Base-by-base conservation (phyloP, 2,329 filamentous ascomycete species). In the Xylariaceae sp. region DNA sequence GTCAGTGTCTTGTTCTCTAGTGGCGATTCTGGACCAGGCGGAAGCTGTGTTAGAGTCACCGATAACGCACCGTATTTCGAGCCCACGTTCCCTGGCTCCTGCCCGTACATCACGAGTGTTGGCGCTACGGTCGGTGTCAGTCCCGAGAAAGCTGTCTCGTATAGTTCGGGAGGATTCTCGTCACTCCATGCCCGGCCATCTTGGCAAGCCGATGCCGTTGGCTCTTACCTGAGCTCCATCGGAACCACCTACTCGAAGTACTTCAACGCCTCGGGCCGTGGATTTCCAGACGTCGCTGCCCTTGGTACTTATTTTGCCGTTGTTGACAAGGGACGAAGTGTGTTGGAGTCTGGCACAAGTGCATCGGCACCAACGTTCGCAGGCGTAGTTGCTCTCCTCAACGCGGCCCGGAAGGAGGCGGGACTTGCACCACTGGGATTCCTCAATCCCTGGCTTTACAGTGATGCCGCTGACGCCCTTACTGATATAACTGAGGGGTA, bases 1-100 rank as follows among this genome's bases (percentile, higher is more conserved):
- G 77, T 84, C 5, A 79, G 80, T 2, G 73, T 87, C 28, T 69
- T 88, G 45, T 82, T 85, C 66, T 76, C 79, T 11, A 81, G 77
- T 9, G 72, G 72, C 74, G 86, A 51, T 75, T 88, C 64, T 67
- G 82, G 87, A 5, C 81, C 83, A 0, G 76, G 87, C n/a, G 75
- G 86, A 53, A 81, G 82, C 59, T 80, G 77, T 48, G 78, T 76
- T 18, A 81, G 84, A 11, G 81, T 86, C 60, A 68, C 70, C 18
- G 84, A 71, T 54, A 53, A 61, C 45, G 59, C 62, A 18, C 58
- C 68, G 1, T 70, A 66, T 55, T 70, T 71, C 59, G 62, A 70
- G 51, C 43, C 83, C 73, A 51, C 71, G 64, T 57, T 75, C 58
- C 67, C 67, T 1, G 67, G 64, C 0, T 63, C 61, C 4, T 69